Evolutionary conservation across 2,329 filamentous ascomycete genomes (phyloP).

Genomic region (Phialocephala subalpina): DNA sequence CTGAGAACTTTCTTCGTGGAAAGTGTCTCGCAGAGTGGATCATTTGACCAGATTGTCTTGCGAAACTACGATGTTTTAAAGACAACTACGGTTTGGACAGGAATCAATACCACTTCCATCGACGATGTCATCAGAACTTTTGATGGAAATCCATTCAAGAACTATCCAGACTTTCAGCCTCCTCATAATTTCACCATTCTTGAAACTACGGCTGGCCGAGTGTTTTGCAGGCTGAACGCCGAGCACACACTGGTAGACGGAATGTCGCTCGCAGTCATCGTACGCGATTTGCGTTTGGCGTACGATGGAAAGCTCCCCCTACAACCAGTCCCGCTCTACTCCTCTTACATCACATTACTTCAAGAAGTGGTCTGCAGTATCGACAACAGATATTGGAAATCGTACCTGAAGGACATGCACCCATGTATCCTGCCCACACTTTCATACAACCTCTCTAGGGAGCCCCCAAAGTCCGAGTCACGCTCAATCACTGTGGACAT

Average conservation of each 20-base stretch:
- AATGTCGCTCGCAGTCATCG: conserved; percentile 53
- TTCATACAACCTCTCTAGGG: conserved; percentile 27
- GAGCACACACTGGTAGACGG: conserved; percentile 54
- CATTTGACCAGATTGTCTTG: conserved; percentile 42
- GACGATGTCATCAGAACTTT: too few species aligned
- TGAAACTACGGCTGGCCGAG: conserved; percentile 46
- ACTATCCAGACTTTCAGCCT: conserved; percentile 34
- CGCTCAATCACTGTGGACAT: conserved; percentile 16
- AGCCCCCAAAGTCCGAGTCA: conserved; percentile 24
- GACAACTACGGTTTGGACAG: too few species aligned
- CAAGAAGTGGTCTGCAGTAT: conserved; percentile 33
- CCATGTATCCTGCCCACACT: conserved; percentile 48
- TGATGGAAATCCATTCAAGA: too few species aligned
- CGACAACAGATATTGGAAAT: conserved; percentile 40
- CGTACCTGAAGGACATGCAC: conserved; percentile 37
- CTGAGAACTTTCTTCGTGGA: conserved; percentile 36
- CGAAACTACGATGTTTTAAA: conserved; percentile 8
- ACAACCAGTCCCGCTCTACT: background rate
- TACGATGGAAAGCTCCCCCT: conserved; percentile 38
- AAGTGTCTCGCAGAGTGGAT: conserved; percentile 23
- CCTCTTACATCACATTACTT: conserved; percentile 45
- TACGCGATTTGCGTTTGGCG: conserved; percentile 52
- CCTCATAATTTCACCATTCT: conserved; percentile 56
- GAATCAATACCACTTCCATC: too few species aligned
- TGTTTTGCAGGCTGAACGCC: conserved; percentile 53